Conservation (phyloP, 73 alveolate species). For the Paramecium tetraurelia region DNA sequence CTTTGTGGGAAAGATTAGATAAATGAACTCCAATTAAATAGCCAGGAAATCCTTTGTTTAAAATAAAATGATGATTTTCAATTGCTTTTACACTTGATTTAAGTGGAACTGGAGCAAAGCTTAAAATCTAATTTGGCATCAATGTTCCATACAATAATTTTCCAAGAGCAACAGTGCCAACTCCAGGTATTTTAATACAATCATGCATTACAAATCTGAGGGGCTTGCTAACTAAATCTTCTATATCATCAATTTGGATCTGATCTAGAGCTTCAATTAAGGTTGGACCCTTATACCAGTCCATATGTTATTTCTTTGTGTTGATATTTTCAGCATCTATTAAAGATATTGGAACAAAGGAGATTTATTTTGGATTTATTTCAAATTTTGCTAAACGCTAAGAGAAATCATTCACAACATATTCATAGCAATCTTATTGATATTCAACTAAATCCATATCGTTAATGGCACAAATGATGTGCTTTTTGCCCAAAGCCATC, state of each 20-base stretch:
- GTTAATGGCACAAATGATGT: background rate
- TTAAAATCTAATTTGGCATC: background rate
- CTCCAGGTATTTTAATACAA: background rate
- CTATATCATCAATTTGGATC: background rate
- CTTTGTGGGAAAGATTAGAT: background rate
- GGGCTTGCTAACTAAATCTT: background rate
- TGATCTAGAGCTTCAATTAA: constrained; percentile 90
- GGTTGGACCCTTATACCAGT: constrained; percentile 98
- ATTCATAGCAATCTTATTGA: background rate
- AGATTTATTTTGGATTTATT: background rate
- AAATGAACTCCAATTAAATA: background rate
- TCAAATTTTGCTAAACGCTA: background rate
- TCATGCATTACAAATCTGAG: background rate
- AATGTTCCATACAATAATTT: background rate
- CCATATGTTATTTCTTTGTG: background rate
- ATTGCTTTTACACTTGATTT: background rate
- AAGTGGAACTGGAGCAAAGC: background rate
- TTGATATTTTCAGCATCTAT: background rate
- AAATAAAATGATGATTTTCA: background rate
- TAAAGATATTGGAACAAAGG: background rate
- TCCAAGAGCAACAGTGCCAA: background rate
- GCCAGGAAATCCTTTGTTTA: background rate
- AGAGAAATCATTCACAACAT: background rate
- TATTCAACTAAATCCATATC: background rate
- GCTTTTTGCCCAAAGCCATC: background rate